Evolutionary conservation across 1,284 basidiomycete species (phyloP).

Genomic region (Tilletia horrida): DNA sequence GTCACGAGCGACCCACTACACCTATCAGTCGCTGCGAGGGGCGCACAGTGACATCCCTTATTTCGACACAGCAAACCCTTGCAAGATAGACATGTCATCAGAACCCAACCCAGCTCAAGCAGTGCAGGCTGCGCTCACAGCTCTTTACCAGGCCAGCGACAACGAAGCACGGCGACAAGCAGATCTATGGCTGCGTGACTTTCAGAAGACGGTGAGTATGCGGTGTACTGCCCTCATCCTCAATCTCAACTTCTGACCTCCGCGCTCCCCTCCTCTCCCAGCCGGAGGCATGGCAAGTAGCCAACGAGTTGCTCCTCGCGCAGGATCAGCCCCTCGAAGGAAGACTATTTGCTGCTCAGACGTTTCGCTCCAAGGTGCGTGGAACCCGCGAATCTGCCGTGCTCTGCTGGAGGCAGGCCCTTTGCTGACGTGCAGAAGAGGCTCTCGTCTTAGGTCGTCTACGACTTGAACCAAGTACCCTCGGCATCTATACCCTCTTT

Average conservation of each 20-base stretch:
- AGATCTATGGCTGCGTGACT: conserved; percentile 72
- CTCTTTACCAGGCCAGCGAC: conserved; percentile 67
- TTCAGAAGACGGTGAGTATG: conserved; percentile 89
- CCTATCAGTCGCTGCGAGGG: too few species aligned
- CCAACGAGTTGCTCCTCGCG: conserved; percentile 80
- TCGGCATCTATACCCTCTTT: conserved; percentile 69
- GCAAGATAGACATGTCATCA: background rate
- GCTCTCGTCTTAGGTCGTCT: conserved; percentile 70
- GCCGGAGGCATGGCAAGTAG: conserved; percentile 92
- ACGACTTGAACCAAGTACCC: conserved; percentile 87
- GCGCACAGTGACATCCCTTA: too few species aligned
- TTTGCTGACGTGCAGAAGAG: background rate
- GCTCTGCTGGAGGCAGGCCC: conserved; percentile 10
- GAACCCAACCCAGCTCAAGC: conserved; percentile 25
- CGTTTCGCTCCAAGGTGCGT: conserved; percentile 86
- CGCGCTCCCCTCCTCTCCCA: conserved; percentile 3
- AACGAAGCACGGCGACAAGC: conserved; percentile 70
- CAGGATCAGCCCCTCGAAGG: conserved; percentile 75
- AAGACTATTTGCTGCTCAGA: conserved; percentile 92
- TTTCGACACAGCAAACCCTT: too few species aligned
- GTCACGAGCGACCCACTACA: too few species aligned
- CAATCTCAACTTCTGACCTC: conserved; percentile 27
- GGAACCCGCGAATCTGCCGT: conserved; percentile 13
- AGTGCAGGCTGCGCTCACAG: conserved; percentile 59
- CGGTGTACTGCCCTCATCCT: conserved; percentile 39